Evolutionary conservation across 768 basidiomycete species (phyloP).

Genomic region (Pholiota molesta): DNA sequence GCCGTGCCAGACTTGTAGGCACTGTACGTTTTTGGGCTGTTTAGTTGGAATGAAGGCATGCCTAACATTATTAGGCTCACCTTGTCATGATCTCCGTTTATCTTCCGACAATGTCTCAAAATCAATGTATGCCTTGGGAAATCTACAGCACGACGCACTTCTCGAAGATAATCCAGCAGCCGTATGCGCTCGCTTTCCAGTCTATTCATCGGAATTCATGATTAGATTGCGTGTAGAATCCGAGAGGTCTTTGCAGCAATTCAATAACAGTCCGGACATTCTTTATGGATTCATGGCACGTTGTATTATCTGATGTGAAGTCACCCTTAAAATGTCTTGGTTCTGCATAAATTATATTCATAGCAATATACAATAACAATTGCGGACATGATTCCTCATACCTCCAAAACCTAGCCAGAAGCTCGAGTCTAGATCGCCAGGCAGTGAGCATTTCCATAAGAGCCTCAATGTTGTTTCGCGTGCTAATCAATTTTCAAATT

Average conservation of each 20-base stretch:
- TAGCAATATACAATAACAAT: too few species aligned
- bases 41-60: background rate
- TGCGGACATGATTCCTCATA: too few species aligned
- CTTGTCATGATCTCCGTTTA: slow-evolving; percentile 85
- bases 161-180: slow-evolving; percentile 66
- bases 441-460: background rate
- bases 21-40: slow-evolving; percentile 32
- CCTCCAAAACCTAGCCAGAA: too few species aligned
- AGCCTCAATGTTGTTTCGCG: too few species aligned
- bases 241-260: too few species aligned
- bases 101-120: slow-evolving; percentile 41
- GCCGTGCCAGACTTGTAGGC: slow-evolving; percentile 19
- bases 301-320: too few species aligned
- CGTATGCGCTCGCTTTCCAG: slow-evolving; percentile 78
- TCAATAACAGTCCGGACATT: too few species aligned
- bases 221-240: background rate
- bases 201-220: slow-evolving; percentile 35
- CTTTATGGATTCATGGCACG: too few species aligned
- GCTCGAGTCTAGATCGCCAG: background rate
- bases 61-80: slow-evolving; percentile 23
- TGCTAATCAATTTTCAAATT: background rate
- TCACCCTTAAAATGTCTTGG: too few species aligned
- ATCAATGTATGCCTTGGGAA: background rate
- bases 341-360: too few species aligned
- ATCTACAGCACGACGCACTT: slow-evolving; percentile 46